These are phyloP conservation scores for Colletotrichum navitas DNA, from an alignment of 2,329 filamentous ascomycete species.

Conservation along the genomic window DNA sequence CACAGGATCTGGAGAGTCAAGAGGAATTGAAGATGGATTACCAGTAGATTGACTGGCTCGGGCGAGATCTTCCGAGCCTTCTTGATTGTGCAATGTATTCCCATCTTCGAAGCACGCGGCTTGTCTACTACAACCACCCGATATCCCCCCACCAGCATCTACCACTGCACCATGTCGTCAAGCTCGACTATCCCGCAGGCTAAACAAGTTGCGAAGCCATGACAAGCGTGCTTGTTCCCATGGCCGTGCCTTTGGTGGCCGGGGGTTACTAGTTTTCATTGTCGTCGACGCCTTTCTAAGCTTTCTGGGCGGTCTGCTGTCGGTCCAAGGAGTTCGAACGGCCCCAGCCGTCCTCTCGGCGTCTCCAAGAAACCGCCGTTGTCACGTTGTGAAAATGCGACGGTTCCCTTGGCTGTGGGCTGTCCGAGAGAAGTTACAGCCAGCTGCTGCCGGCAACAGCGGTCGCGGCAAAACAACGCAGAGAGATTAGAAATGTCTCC, in stretches of 20 bases:
- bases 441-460: not conserved
- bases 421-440: not conserved
- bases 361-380: not conserved
- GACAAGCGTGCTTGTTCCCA: not conserved
- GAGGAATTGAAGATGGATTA: conserved; percentile 15
- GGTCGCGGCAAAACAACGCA: not conserved
- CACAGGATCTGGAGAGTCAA: not conserved
- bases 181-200: not conserved
- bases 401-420: not conserved
- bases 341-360: no score
- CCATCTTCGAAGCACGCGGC: not conserved
- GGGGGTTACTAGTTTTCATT: not conserved
- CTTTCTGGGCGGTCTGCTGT: not conserved
- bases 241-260: not conserved
- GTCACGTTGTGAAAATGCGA: not conserved
- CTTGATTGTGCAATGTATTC: not conserved
- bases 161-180: conserved; percentile 1
- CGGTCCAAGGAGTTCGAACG: not conserved
- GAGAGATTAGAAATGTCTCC: not conserved
- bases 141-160: not conserved
- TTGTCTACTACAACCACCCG: not conserved
- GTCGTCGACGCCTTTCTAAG: not conserved
- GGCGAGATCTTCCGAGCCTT: not conserved
- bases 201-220: not conserved
- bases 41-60: conserved; percentile 30